Percentiles rank a stretch among this genome's conserved stretches.
These are phyloP conservation scores for Styphnolobium japonicum DNA, from an alignment of 306 rosid genomes.

Conservation along the genomic window DNA sequence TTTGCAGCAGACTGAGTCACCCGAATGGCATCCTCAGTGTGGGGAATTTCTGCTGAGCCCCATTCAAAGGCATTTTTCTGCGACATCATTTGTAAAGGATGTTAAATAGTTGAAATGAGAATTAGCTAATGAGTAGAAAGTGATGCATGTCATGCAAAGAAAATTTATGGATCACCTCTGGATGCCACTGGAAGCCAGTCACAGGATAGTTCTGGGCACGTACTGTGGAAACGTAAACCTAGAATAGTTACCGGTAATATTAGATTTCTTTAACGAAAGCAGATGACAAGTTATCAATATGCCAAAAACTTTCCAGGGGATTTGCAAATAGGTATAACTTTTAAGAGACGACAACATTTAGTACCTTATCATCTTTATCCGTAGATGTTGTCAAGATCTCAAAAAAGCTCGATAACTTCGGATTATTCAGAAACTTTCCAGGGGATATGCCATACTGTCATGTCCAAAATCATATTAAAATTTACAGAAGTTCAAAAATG, in stretches of 20 bases:
- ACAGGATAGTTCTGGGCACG: conserved; percentile 68
- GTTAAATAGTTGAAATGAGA: neutral
- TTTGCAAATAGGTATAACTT: neutral
- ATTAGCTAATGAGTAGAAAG: neutral
- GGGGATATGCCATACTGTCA: conserved; percentile 91
- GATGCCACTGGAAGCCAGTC: conserved; percentile 98
- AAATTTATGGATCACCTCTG: conserved; percentile 62
- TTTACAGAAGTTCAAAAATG: neutral
- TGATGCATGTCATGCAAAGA: neutral
- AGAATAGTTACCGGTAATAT: conserved; percentile 21
- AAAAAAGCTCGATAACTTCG: conserved; percentile 59
- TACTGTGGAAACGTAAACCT: conserved; percentile 84
- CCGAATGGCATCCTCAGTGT: conserved; percentile 63
- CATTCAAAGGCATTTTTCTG: conserved; percentile 83
- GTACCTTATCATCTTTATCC: conserved; percentile 67
- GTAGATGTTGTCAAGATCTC: conserved; percentile 68
- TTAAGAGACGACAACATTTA: neutral
- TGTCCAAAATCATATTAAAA: conserved; percentile 21
- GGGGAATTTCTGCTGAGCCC: conserved; percentile 61
- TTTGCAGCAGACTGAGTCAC: conserved; percentile 68
- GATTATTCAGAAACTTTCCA: conserved; percentile 47
- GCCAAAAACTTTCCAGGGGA: neutral
- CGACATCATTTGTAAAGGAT: neutral
- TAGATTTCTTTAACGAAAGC: conserved; percentile 11
- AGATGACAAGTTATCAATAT: neutral